Evolutionary conservation across 176 grass and related monocot species (phyloP).

Genomic region (Hordeum marinum): DNA sequence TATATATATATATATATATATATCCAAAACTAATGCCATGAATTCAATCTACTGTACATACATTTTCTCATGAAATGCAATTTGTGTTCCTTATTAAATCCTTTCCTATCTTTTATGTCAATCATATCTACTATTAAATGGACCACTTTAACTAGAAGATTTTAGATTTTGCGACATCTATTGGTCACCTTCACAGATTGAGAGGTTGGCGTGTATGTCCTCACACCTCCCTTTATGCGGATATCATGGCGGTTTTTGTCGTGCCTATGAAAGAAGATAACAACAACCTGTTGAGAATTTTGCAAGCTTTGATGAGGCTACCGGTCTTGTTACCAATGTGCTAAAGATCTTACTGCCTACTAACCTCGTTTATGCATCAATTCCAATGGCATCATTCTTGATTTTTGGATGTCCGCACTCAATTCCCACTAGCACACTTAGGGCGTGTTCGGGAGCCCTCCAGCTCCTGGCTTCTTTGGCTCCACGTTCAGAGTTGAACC

Average conservation of each 20-base stretch:
- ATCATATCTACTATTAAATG: too few relatives aligned
- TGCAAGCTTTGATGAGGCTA: background rate
- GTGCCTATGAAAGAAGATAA: background rate
- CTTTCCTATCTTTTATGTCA: background rate
- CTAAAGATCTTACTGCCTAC: background rate
- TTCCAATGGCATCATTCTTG: background rate
- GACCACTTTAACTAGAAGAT: background rate
- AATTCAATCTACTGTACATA: too few relatives aligned
- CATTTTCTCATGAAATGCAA: too few relatives aligned
- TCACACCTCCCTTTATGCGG: background rate
- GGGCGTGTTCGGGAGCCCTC: too few relatives aligned
- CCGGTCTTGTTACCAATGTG: background rate
- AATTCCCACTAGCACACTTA: background rate
- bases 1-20: background rate
- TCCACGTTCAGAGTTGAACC: too few relatives aligned
- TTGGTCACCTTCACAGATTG: background rate
- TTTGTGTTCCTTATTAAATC: background rate
- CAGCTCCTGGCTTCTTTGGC: too few relatives aligned
- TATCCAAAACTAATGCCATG: background rate
- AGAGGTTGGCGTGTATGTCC: background rate
- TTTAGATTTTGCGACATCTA: background rate
- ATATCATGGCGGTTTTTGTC: background rate
- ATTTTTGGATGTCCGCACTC: background rate
- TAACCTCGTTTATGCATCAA: background rate
- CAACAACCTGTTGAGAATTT: background rate